Base-by-base conservation (phyloP, 2,329 filamentous ascomycete species). In the Penicillium sp. region DNA sequence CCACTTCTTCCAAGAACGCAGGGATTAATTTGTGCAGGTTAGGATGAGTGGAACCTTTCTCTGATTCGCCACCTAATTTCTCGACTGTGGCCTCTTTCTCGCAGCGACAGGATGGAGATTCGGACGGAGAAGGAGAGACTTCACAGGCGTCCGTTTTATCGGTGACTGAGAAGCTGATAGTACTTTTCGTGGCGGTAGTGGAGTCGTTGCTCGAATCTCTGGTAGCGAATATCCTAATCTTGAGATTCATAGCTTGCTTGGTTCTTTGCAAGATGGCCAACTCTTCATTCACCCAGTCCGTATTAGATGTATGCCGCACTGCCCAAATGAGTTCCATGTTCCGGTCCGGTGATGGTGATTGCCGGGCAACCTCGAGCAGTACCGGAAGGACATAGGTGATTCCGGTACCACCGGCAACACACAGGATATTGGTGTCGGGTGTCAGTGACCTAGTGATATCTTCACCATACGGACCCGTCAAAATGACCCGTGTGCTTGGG, bases 281-380 rank as follows among this genome's bases (percentile, higher is more conserved):
- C 64, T 89, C 86, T 5, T 72, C 62, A 24, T 71, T 68, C 9
- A 88, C 72, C 84, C 86, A 89, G 18, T n/a, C n/a, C n/a, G n/a
- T n/a, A n/a, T n/a, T n/a, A n/a, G n/a, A n/a, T n/a, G n/a, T n/a
- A n/a, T n/a, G n/a, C n/a, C n/a, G n/a, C n/a, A n/a, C n/a, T n/a
- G n/a, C n/a, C n/a, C n/a, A n/a, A n/a, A n/a, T n/a, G n/a, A n/a
- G n/a, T n/a, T n/a, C n/a, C n/a, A n/a, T n/a, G n/a, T n/a, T n/a
- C n/a, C n/a, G n/a, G n/a, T n/a, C n/a, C n/a, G n/a, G n/a, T n/a
- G n/a, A n/a, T n/a, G n/a, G n/a, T n/a, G n/a, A n/a, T n/a, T n/a
- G n/a, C n/a, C n/a, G n/a, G n/a, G n/a, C n/a, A n/a, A n/a, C n/a
- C n/a, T n/a, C n/a, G n/a, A n/a, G n/a, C n/a, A n/a, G n/a, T n/a